Base-by-base conservation (phyloP, 2,329 filamentous ascomycete species). In the Colletotrichum orbiculare region DNA sequence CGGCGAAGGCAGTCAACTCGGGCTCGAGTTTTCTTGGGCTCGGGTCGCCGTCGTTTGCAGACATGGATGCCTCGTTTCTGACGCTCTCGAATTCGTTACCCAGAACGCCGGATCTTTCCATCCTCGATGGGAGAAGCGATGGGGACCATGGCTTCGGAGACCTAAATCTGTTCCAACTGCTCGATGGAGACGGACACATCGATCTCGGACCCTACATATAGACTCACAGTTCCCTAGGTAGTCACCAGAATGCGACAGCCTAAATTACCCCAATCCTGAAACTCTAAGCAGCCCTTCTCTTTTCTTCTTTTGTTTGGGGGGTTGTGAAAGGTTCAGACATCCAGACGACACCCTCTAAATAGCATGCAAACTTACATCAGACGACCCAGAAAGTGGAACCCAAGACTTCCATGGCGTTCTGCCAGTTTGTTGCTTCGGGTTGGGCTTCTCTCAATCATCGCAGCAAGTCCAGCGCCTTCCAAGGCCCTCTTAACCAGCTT, bases 171-270 rank as follows among this genome's bases (percentile, higher is more conserved):
- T 86, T 86, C 68, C 80, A 83, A 1, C 64, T 86, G 50, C 71
- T 86, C 41, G 83, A 86, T 42, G 79, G 79, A 0, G 82, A 83
- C 1, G 84, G 84, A 0, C 83, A 84, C 8, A 86, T 86, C 58
- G 83, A 86, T 69, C 72, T 86, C 45, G 82, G 76, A 2, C 77
- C 79, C 45, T 78, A 77, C 50, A 70, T 78, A 38, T 77, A 66
- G 42, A 45, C 15, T 57, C 37, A 33, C 10, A 56, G 34, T 39
- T 56, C 2, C 15, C 39, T 2, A 9, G 11, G 33, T 11, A n/a
- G 17, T 47, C 17, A 6, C 42, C 13, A 43, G 12, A 9, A 41
- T 41, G 38, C 9, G 38, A 41, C 9, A 41, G 13, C 38, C 38
- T 41, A 41, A 41, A 41, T 25, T 25, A 5, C 4, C 25, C 4